These are phyloP conservation scores for Flaveria bidentis DNA, from an alignment of 129 eudicot species.

Conservation along the genomic window DNA sequence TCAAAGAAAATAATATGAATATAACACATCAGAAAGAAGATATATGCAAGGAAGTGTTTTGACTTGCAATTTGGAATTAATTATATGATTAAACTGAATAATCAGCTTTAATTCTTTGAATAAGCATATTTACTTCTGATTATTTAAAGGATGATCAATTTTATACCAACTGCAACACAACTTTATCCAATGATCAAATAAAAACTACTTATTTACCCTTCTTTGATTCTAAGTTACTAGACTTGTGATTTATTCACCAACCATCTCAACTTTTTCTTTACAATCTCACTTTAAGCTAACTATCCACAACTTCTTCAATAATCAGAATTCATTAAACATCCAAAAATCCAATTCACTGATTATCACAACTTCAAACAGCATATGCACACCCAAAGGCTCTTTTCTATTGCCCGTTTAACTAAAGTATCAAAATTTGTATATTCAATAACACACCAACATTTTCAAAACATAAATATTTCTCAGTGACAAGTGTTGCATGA, in stretches of 20 bases:
- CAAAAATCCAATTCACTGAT: background rate
- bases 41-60: background rate
- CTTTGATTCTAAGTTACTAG: background rate
- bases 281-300: background rate
- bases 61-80: constrained; percentile 6
- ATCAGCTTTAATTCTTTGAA: background rate
- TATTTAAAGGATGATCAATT: background rate
- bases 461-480: constrained; percentile 1
- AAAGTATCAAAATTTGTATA: background rate
- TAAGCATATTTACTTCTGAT: background rate
- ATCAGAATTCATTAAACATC: background rate
- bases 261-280: background rate
- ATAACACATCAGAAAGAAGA: background rate
- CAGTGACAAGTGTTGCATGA: background rate
- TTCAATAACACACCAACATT: background rate
- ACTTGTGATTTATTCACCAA: background rate
- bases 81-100: background rate
- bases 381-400: constrained; percentile 1
- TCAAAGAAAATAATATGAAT: constrained; percentile 45
- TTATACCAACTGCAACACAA: constrained; percentile 11
- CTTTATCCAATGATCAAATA: constrained; percentile 10
- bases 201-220: background rate
- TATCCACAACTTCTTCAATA: background rate
- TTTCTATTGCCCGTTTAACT: background rate
- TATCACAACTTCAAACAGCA: background rate